Evolutionary conservation across 345 rosid genomes (phyloP).

Genomic region (Hirschfeldia incana): DNA sequence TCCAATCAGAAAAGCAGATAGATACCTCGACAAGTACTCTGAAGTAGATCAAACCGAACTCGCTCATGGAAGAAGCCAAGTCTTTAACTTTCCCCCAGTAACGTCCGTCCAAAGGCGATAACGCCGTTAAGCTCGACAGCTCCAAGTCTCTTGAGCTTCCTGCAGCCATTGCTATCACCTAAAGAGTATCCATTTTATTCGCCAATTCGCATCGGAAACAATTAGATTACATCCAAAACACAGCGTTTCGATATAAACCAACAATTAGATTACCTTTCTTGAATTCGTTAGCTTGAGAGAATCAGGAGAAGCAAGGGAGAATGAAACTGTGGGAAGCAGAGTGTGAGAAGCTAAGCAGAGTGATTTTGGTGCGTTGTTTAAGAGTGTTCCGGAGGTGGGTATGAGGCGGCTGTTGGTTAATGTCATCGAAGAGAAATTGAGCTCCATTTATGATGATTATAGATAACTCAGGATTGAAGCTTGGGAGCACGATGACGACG

Average conservation of each 20-base stretch:
- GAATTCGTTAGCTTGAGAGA: slow-evolving; percentile 29
- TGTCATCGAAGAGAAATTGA: slow-evolving; percentile 43
- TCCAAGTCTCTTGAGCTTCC: slow-evolving; percentile 47
- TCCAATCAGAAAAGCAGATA: background rate
- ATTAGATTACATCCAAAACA: background rate
- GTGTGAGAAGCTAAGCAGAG: slow-evolving; percentile 10
- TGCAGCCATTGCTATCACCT: slow-evolving; percentile 50
- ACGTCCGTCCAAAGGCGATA: slow-evolving; percentile 94
- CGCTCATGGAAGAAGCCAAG: slow-evolving; percentile 84
- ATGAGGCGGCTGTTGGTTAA: slow-evolving; percentile 14
- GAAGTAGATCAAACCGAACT: slow-evolving; percentile 76
- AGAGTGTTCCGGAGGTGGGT: slow-evolving; percentile 5
- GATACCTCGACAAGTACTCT: slow-evolving; percentile 85
- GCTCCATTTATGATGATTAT: slow-evolving; percentile 39
- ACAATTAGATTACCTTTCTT: slow-evolving; percentile 35
- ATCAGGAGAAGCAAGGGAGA: slow-evolving; percentile 19
- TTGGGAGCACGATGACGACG: background rate
- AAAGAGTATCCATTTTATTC: background rate
- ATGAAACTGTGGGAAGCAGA: slow-evolving; percentile 36
- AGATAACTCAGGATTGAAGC: background rate
- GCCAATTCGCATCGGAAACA: background rate
- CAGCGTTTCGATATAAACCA: background rate
- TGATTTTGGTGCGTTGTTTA: slow-evolving; percentile 33
- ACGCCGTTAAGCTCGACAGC: slow-evolving; percentile 73
- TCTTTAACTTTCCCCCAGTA: slow-evolving; percentile 88